Percentiles rank a stretch among this genome's conserved stretches.
These are phyloP conservation scores for Hyphopichia wangnamkhiaoensis DNA, from an alignment of 1,139 yeast species.

Conservation along the genomic window DNA sequence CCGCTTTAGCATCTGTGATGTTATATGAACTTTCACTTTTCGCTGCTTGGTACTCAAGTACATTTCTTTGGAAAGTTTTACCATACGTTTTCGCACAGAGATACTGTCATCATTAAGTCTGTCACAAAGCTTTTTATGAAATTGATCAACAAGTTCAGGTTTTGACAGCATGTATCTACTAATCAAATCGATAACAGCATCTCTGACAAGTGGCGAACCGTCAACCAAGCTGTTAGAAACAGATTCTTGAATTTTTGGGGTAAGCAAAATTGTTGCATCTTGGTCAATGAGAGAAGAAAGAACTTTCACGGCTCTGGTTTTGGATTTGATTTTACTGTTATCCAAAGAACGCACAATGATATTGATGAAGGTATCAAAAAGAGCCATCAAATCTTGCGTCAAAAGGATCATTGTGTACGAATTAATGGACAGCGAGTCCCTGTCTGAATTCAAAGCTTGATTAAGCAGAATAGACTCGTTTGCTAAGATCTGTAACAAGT, in stretches of 20 bases:
- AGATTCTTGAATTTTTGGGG: slow-evolving; percentile 52
- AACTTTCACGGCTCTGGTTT: slow-evolving; percentile 65
- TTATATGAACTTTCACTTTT: slow-evolving; percentile 41
- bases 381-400: slow-evolving; percentile 34
- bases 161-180: slow-evolving; percentile 48
- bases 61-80: slow-evolving; percentile 53
- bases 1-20: slow-evolving; percentile 52
- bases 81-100: slow-evolving; percentile 63
- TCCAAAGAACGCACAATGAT: slow-evolving; percentile 51
- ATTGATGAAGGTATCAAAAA: slow-evolving; percentile 56
- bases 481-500: slow-evolving; percentile 8
- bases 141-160: slow-evolving; percentile 47
- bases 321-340: slow-evolving; percentile 57
- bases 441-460: slow-evolving; percentile 12
- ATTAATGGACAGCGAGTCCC: slow-evolving; percentile 12
- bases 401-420: slow-evolving; percentile 17
- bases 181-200: slow-evolving; percentile 71
- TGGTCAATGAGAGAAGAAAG: slow-evolving; percentile 46
- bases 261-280: slow-evolving; percentile 51
- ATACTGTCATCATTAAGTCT: slow-evolving; percentile 61
- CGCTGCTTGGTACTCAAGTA: slow-evolving; percentile 35
- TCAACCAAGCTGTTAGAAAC: slow-evolving; percentile 57
- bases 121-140: slow-evolving; percentile 51
- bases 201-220: slow-evolving; percentile 69
- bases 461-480: slow-evolving; percentile 12